Evolutionary conservation across 1,284 basidiomycete species (phyloP), one percentile per base, ranked within the genome.

Genomic region (Rhodotorula sp.): DNA sequence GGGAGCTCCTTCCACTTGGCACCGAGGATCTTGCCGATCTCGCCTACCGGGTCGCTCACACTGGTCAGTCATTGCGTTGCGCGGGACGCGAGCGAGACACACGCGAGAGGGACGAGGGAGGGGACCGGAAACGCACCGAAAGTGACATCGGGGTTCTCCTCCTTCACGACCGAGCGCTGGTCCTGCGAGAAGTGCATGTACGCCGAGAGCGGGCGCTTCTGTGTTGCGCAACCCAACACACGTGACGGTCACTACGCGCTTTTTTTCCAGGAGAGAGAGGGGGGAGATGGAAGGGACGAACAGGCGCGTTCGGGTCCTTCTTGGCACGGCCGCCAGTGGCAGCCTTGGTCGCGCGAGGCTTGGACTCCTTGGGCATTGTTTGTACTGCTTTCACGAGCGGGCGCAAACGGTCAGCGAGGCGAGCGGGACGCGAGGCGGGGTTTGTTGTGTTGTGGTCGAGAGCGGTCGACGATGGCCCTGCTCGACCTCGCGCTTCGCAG

Each of bases 111-210:
- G 48, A 31, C 59, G 73, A 73, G 73, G 47, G 48, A 31, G 46
- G 30, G 67, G 28, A 1, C 83, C 87, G 67, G 67, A 30, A 1
- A 84, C 87, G 67, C 71, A 89, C 94, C 94, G 79, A 97, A 97
- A 69, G 88, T 86, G 50, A 92, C 94, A 70, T 94, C 91, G 65
- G 93, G 92, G 85, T 97, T 96, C 84, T 95, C 94, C 67, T 86
- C 79, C 87, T 94, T 95, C 86, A 97, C 91, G 79, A 89, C 87
- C 82, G 95, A 91, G 80, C 94, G 87, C 89, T 91, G 91, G 82
- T 94, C 94, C 81, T 94, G 91, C 78, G 88, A 89, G 86, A 97
- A 97, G 89, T 94, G 94, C 94, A 98, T 96, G 85, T 96, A 98
- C 64, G 94, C 93, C 62, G 93, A 95, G 63, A 96, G 86, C 4